Percentiles rank a stretch among this genome's conserved stretches.
Conservation (phyloP, 495 filamentous ascomycete species). For the Podospora conica region DNA sequence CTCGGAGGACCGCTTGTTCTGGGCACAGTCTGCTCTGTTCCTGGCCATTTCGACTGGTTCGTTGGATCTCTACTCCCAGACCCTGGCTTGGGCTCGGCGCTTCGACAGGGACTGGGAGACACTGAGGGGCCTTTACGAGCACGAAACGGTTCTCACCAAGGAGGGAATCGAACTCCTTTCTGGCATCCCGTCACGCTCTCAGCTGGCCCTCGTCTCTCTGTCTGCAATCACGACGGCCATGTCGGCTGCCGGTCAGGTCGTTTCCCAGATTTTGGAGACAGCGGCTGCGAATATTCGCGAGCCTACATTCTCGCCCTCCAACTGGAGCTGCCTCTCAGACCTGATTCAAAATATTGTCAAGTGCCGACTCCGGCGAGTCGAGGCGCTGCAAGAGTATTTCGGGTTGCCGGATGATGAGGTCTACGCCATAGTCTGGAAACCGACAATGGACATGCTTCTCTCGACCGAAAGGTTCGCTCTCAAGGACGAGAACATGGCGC, state of each 20-base stretch:
- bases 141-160: slow-evolving; percentile 1
- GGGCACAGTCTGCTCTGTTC: slow-evolving; percentile 16
- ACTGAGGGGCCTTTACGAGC: background rate
- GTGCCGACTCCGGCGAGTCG: slow-evolving; percentile 7
- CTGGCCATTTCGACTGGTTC: slow-evolving; percentile 19
- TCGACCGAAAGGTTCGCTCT: slow-evolving; percentile 17
- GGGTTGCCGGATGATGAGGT: slow-evolving; percentile 13
- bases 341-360: slow-evolving; percentile 12
- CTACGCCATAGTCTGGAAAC: slow-evolving; percentile 17
- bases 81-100: slow-evolving; percentile 18
- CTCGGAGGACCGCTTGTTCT: slow-evolving; percentile 4
- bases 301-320: background rate
- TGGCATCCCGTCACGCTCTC: slow-evolving; percentile 7
- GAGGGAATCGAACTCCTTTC: slow-evolving; percentile 18
- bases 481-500: background rate
- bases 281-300: slow-evolving; percentile 2
- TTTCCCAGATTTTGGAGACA: slow-evolving; percentile 14
- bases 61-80: slow-evolving; percentile 19
- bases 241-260: slow-evolving; percentile 12
- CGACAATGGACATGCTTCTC: slow-evolving; percentile 19
- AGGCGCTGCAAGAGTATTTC: slow-evolving; percentile 1
- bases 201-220: background rate
- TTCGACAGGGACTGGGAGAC: slow-evolving; percentile 15
- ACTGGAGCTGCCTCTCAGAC: background rate
- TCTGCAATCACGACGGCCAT: slow-evolving; percentile 5